These are phyloP conservation scores for Ceriops decandra DNA, from an alignment of 345 rosid genomes.

Conservation along the genomic window DNA sequence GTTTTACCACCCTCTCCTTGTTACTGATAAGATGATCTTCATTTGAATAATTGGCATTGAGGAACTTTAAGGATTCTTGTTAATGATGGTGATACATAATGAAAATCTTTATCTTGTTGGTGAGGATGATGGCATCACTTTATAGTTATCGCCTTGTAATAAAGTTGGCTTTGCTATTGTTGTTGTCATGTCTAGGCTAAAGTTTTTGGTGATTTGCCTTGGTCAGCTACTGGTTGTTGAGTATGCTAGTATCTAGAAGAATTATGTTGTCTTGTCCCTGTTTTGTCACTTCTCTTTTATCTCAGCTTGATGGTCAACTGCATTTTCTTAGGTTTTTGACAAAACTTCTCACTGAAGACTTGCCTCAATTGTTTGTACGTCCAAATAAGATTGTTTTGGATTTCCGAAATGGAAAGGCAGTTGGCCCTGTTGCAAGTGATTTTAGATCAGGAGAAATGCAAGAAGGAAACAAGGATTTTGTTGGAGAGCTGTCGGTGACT, in stretches of 20 bases:
- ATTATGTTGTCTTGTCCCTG: not conserved
- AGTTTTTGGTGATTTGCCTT: not conserved
- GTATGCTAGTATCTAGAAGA: not conserved
- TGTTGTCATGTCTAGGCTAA: too few species aligned
- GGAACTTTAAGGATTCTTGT: too few species aligned
- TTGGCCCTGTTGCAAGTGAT: conserved; percentile 73
- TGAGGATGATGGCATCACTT: too few species aligned
- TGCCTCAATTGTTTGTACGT: conserved; percentile 90
- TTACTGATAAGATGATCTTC: too few species aligned
- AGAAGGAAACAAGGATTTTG: conserved; percentile 86
- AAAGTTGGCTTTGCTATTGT: too few species aligned
- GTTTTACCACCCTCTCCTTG: too few species aligned
- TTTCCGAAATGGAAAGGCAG: conserved; percentile 90
- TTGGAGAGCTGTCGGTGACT: conserved; percentile 91
- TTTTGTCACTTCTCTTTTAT: not conserved
- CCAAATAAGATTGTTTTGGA: conserved; percentile 98
- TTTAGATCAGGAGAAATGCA: conserved; percentile 73
- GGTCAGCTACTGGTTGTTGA: not conserved
- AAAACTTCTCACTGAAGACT: conserved; percentile 86
- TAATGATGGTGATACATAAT: too few species aligned
- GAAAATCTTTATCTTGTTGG: too few species aligned
- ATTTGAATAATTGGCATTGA: too few species aligned
- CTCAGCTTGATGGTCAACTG: conserved; percentile 6
- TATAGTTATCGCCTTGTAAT: too few species aligned
- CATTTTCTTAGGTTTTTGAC: conserved; percentile 69